Conservation (phyloP, 768 basidiomycete genomes). For the Candolleomyces aberdarensis region DNA sequence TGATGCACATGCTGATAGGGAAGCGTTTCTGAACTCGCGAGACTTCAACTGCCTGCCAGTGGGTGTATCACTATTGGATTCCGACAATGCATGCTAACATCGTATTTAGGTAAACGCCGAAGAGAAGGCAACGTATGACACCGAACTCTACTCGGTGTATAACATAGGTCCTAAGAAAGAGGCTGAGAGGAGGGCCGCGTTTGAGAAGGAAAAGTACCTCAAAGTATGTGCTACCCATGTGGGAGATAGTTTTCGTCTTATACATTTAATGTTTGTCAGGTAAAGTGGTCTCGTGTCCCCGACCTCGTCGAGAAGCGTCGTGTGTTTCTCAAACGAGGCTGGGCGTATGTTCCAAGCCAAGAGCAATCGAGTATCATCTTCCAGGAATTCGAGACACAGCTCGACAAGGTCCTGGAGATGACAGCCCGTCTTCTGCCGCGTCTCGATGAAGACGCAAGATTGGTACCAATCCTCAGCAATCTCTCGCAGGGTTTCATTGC, state of each 20-base stretch:
- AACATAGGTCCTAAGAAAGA: constrained; percentile 32
- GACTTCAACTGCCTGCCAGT: constrained; percentile 69
- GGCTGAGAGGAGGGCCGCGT: constrained; percentile 26
- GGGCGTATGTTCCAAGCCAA: constrained; percentile 22
- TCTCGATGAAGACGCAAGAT: constrained; percentile 90
- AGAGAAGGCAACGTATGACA: constrained; percentile 50
- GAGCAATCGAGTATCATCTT: constrained; percentile 72
- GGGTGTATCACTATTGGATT: constrained; percentile 13
- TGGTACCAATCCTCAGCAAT: constrained; percentile 86
- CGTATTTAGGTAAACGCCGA: constrained; percentile 47
- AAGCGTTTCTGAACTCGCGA: constrained; percentile 60
- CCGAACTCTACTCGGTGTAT: constrained; percentile 50
- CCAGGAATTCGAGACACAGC: constrained; percentile 74
- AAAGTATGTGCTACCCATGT: constrained; percentile 43
- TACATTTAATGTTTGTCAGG: constrained; percentile 41
- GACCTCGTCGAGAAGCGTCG: constrained; percentile 83
- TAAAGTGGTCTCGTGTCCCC: constrained; percentile 94
- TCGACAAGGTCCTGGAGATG: constrained; percentile 63
- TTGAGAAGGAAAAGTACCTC: constrained; percentile 62
- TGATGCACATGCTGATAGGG: constrained; percentile 54
- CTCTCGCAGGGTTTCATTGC: constrained; percentile 92
- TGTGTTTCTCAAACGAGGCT: constrained; percentile 55
- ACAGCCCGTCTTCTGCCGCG: constrained; percentile 87
- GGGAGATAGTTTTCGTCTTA: background rate
- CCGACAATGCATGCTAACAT: background rate